Evolutionary conservation across 2,329 filamentous ascomycete genomes (phyloP), one percentile per base, ranked within the genome.

Genomic region (Berkeleyomyces basicola): DNA sequence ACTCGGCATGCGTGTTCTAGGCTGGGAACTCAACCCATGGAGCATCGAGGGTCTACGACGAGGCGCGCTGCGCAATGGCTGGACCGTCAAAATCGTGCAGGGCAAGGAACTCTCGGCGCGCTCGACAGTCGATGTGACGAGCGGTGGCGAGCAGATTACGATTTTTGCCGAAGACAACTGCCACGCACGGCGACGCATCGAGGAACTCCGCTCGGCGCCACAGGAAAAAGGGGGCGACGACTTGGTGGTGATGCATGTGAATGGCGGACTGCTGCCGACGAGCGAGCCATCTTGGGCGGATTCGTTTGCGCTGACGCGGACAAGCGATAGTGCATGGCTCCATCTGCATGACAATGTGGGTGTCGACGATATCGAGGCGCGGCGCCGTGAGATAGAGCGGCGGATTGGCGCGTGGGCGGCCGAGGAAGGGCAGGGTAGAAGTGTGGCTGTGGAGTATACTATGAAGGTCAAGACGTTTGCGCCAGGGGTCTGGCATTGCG

Each of bases 1-100:
- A 64, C 80, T 86, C 16, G 90, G 89, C 0, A 75, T 91, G 68
- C 75, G 80, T 58, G 86, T 96, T 1, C 76, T 93, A 49, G 88
- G 90, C 68, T 97, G 89, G 87, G 92, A 97, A 73, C 76, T 96
- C 55, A 96, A 96, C 71, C 85, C 86, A 0, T 88, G 91, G 85
- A 90, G 85, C 67, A 81, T 95, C 42, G 90, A 96, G 74, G 90
- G 88, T 0, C 72, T 97, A 70, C 78, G 84, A 36, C 82, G 88
- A 67, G 92, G 90, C 31, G 88, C 91, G 37, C 69, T 77, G 53
- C 81, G 73, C 39, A 91, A 91, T 70, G 79, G 81, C 46, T 90
- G 86, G 84, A 72, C 70, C 0, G 80, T 85, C 7, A 76, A 74
- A 63, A 77, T 88, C 11, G 72, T 88, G 0, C 69, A 70, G 11